Evolutionary conservation across 2,329 filamentous ascomycete genomes (phyloP).

Genomic region (Alternaria triticimaculans): DNA sequence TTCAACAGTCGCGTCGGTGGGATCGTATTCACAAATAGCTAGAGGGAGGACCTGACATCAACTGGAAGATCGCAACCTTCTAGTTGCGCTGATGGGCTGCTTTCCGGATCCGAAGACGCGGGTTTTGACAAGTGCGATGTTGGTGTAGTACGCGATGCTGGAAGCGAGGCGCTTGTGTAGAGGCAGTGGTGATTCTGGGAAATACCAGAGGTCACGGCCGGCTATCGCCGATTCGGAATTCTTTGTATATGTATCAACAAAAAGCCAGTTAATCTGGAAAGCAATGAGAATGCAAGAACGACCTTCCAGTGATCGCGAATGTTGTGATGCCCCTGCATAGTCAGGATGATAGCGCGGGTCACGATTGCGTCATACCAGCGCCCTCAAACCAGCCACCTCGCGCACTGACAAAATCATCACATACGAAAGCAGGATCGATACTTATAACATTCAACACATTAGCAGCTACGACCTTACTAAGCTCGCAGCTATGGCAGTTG

Average conservation of each 20-base stretch:
- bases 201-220: no score
- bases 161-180: not conserved
- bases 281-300: not conserved
- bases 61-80: not conserved
- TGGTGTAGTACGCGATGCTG: not conserved
- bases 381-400: not conserved
- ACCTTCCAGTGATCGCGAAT: not conserved
- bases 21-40: slow-evolving; percentile 20
- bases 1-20: slow-evolving; percentile 33
- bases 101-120: accelerated
- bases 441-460: no score
- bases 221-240: not conserved
- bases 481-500: no score
- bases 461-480: no score
- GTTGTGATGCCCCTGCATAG: not conserved
- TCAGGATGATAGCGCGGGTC: not conserved
- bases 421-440: no score
- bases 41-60: not conserved
- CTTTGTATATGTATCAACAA: not conserved
- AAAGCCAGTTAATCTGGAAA: not conserved
- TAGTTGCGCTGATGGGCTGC: not conserved
- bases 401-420: not conserved
- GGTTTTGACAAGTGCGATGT: not conserved
- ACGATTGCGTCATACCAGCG: slow-evolving; percentile 5
- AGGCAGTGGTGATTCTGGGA: not conserved